These are phyloP conservation scores for Aspergillus novofumigatus DNA, from an alignment of 2,329 filamentous ascomycete genomes.

Conservation along the genomic window DNA sequence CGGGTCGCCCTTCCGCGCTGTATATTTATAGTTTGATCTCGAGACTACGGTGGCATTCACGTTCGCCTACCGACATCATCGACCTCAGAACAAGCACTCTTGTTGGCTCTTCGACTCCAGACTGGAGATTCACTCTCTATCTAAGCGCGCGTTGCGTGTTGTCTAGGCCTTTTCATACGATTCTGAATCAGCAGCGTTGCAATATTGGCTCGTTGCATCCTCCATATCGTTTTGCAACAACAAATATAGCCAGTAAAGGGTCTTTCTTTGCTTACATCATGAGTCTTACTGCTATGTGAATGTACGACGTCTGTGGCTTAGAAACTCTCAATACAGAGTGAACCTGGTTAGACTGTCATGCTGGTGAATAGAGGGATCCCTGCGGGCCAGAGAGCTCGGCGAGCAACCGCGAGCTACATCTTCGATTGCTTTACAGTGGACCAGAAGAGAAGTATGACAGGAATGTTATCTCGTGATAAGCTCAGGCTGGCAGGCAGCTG, in stretches of 20 bases:
- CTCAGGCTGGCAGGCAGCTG: not conserved
- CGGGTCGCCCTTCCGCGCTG: not conserved
- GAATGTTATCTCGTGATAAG: not conserved
- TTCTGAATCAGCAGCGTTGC: not conserved
- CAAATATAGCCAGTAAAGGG: not conserved
- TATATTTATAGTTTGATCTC: not conserved
- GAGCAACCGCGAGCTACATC: not conserved
- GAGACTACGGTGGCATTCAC: not conserved
- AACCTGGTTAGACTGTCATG: not conserved
- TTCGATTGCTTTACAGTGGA: not conserved
- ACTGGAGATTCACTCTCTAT: not conserved
- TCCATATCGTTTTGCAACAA: not conserved
- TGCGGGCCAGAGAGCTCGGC: not conserved
- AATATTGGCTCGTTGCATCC: not conserved
- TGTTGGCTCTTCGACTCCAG: not conserved
- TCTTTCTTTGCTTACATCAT: not conserved
- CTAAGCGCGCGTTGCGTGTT: not conserved
- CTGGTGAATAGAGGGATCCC: not conserved
- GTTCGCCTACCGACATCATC: not conserved
- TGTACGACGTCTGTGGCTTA: not conserved
- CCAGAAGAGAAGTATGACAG: not conserved
- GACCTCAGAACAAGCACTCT: not conserved
- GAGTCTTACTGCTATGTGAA: not conserved
- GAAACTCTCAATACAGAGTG: not conserved
- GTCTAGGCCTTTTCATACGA: not conserved